Evolutionary conservation across 257 asterid species (phyloP).

Genomic region (Solanum paucissectum): DNA sequence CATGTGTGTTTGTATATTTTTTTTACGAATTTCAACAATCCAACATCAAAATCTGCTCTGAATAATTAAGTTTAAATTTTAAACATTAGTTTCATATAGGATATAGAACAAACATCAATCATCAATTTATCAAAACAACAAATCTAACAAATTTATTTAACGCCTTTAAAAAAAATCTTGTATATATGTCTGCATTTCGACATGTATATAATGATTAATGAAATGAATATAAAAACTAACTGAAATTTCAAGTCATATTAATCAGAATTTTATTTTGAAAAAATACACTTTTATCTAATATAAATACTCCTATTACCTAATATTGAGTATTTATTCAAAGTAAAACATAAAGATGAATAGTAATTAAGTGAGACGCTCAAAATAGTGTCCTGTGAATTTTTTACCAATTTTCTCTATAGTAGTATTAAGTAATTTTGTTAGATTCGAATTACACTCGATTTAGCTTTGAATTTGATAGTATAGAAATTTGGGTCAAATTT

Average conservation of each 20-base stretch:
- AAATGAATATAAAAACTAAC: not conserved
- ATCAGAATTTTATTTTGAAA: no score
- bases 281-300: not conserved
- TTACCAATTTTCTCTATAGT: not conserved
- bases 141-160: no score
- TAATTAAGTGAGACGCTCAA: not conserved
- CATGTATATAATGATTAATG: not conserved
- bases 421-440: not conserved
- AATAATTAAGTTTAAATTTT: no score
- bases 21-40: not conserved
- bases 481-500: no score
- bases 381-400: not conserved
- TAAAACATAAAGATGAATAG: not conserved
- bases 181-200: no score
- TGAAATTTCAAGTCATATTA: not conserved
- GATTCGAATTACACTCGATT: not conserved
- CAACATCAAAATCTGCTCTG: not conserved
- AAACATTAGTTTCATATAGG: no score
- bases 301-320: not conserved
- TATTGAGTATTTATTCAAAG: not conserved
- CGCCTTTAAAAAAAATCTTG: no score
- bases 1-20: not conserved
- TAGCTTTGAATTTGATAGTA: not conserved
- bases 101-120: not conserved
- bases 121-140: no score